Base-by-base conservation (phyloP, 2,329 filamentous ascomycete genomes). In the Xylariomycetidae sp. region DNA sequence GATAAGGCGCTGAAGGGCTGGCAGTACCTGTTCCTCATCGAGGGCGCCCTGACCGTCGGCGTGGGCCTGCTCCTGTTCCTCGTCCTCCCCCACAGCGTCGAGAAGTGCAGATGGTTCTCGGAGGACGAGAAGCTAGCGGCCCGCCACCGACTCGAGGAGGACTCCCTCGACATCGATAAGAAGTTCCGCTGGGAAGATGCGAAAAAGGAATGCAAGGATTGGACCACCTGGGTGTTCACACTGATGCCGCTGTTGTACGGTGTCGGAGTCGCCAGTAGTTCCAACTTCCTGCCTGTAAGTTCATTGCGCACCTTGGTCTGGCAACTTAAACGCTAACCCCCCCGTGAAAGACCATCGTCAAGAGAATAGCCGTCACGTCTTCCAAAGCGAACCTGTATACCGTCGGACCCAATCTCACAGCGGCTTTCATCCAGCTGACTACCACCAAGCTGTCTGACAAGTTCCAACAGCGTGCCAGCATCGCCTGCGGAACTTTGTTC, bases 321-420 rank as follows among this genome's bases (percentile, higher is more conserved):
- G n/a, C n/a, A n/a, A n/a, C n/a, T n/a, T n/a, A n/a, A n/a, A n/a
- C n/a, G n/a, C n/a, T n/a, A n/a, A n/a, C n/a, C n/a, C n/a, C n/a
- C n/a, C n/a, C n/a, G n/a, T n/a, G n/a, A n/a, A n/a, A n/a, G 27
- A 58, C 62, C 22, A 54, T 55, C 23, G 56, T 49, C 31, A 57
- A 57, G 34, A 58, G 62, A 25, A 55, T 64, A 5, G 58, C 59
- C 7, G 38, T 42, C 9, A 54, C 51, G 6, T 53, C 59, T 3
- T 40, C 51, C 4, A 46, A 44, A 26, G 35, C 47, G 6, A 53
- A 53, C 26, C 43, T 53, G 5, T 53, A 53, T 31, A 49, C 48
- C 6, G 41, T 53, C 17, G 50, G 40, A 3, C 50, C 50, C 9
- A 50, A 53, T 28, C 30, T 51, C 4, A 34, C 36, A 4, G 48